A percentile compares a stretch with the other conserved stretches of the same genome.
These are phyloP conservation scores for Colletotrichum echinochloae DNA, from an alignment of 2,329 filamentous ascomycete species.

Conservation along the genomic window DNA sequence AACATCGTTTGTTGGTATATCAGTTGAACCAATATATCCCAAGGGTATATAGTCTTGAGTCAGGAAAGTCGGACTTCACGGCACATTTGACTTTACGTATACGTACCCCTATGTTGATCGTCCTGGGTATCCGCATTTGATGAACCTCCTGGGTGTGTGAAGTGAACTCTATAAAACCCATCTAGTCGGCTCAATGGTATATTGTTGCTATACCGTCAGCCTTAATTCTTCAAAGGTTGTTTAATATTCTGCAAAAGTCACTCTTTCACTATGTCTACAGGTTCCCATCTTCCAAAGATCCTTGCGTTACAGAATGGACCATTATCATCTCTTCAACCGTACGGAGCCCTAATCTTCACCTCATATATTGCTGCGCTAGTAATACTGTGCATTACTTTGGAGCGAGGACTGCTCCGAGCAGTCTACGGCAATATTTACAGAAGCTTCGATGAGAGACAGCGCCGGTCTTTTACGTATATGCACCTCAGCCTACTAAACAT, in stretches of 20 bases:
- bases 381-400: constrained; percentile 30
- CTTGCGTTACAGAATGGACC: constrained; percentile 24
- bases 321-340: constrained; percentile 12
- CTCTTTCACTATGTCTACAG: neutral
- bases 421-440: constrained; percentile 29
- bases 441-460: constrained; percentile 26
- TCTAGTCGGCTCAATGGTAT: accelerated
- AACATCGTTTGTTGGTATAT: too few relatives aligned
- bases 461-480: constrained; percentile 38
- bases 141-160: too few relatives aligned
- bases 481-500: constrained; percentile 33
- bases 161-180: neutral
- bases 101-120: too few relatives aligned
- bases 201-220: neutral
- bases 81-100: too few relatives aligned
- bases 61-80: neutral
- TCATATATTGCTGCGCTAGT: constrained; percentile 20
- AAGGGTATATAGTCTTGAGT: too few relatives aligned
- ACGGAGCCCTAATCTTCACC: constrained; percentile 27
- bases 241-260: neutral
- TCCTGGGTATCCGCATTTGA: neutral
- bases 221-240: neutral
- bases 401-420: constrained; percentile 31
- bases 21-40: too few relatives aligned
- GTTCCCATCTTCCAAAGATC: constrained; percentile 19